Evolutionary conservation across 805 yeast species (phyloP).

Genomic region (Suhomyces kilbournensis): DNA sequence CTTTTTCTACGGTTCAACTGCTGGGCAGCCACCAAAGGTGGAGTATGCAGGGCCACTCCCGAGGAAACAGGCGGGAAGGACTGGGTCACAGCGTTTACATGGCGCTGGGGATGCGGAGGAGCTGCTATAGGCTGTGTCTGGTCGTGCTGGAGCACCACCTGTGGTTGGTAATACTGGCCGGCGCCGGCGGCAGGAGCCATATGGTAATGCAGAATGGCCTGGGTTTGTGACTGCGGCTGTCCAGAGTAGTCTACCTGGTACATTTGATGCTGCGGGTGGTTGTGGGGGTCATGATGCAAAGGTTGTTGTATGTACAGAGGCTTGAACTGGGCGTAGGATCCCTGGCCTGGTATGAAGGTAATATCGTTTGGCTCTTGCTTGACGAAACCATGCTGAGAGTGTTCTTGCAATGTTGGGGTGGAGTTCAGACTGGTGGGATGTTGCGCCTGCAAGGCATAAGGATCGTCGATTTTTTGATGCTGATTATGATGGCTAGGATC

Average conservation of each 20-base stretch:
- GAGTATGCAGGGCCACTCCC: background rate
- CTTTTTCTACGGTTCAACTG: conserved; percentile 17
- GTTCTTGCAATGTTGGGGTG: background rate
- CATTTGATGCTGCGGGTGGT: background rate
- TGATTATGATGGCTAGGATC: conserved; percentile 7
- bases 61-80: background rate
- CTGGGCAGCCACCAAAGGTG: background rate
- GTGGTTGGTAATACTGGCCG: background rate
- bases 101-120: background rate
- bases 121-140: background rate
- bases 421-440: background rate
- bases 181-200: background rate
- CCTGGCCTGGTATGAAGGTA: background rate
- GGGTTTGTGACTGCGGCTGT: background rate
- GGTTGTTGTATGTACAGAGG: conserved; percentile 2
- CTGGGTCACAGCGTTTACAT: background rate
- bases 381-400: conserved; percentile 1
- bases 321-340: conserved; percentile 9
- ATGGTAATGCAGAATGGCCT: conserved; percentile 1
- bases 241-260: background rate
- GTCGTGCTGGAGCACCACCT: background rate
- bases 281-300: conserved; percentile 4
- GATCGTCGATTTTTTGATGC: conserved; percentile 11
- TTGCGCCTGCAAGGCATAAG: conserved; percentile 4
- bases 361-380: conserved; percentile 5